A percentile compares a stretch with the other conserved stretches of the same genome.
These are phyloP conservation scores for Furcasterigmium sp. DNA, from an alignment of 2,329 filamentous ascomycete species.

Conservation along the genomic window DNA sequence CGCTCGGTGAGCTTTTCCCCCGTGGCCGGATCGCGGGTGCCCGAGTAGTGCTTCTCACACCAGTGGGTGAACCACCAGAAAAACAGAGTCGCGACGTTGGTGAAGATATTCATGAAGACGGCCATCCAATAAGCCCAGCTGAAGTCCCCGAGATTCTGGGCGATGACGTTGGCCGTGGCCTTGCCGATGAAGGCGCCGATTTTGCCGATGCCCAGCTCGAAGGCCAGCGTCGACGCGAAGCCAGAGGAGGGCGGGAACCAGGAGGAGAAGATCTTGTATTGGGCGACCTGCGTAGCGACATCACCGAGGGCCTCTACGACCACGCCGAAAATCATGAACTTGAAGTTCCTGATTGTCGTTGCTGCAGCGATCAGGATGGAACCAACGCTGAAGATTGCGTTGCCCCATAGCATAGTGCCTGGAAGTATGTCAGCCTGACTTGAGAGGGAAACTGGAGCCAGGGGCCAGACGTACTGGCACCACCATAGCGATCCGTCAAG, in stretches of 20 bases:
- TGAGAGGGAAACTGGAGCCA: not conserved
- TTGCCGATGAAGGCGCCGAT: constrained; percentile 57
- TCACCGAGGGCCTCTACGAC: constrained; percentile 55
- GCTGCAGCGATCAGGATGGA: constrained; percentile 55
- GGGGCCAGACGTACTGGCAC: constrained; percentile 36
- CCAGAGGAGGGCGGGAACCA: constrained; percentile 59
- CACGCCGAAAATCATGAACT: constrained; percentile 54
- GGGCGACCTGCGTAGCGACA: constrained; percentile 58
- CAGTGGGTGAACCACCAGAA: constrained; percentile 54
- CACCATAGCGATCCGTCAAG: constrained; percentile 53
- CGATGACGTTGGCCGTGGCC: constrained; percentile 54
- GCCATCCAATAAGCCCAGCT: constrained; percentile 58
- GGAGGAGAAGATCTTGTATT: constrained; percentile 60
- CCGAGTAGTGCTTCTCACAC: constrained; percentile 39
- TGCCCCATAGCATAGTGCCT: constrained; percentile 55
- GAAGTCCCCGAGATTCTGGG: constrained; percentile 51
- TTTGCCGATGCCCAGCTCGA: constrained; percentile 57
- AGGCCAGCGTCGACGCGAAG: constrained; percentile 55
- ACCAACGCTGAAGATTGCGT: constrained; percentile 51
- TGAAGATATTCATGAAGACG: constrained; percentile 60
- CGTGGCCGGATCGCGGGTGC: constrained; percentile 47
- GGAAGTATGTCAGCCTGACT: not conserved
- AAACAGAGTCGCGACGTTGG: constrained; percentile 44
- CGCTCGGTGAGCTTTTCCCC: constrained; percentile 56
- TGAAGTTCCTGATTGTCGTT: constrained; percentile 48